Conservation (phyloP, 1,284 basidiomycete species). For the Waitea zeae region DNA sequence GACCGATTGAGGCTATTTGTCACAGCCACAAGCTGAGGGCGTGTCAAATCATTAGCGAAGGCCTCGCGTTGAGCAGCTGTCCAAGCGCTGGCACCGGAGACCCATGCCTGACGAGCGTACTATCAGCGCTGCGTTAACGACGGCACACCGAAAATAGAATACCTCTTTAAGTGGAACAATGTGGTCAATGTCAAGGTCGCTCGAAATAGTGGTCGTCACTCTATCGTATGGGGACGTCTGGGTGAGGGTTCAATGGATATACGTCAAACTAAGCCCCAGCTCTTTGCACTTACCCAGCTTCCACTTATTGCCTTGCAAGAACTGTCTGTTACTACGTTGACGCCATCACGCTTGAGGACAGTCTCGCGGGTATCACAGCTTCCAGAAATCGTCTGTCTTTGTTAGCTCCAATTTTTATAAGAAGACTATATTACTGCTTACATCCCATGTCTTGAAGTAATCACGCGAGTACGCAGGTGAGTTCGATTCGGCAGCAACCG, state of each 20-base stretch:
- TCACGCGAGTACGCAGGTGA: slow-evolving; percentile 22
- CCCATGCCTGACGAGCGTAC: no score
- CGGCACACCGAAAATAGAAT: no score
- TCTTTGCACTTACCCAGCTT: no score
- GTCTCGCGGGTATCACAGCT: slow-evolving; percentile 35
- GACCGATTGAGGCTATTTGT: slow-evolving; percentile 23
- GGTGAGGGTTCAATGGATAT: no score
- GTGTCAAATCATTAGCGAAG: slow-evolving; percentile 32
- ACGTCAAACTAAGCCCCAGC: no score
- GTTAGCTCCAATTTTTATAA: neutral
- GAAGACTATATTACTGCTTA: slow-evolving; percentile 15
- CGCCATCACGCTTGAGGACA: slow-evolving; percentile 37
- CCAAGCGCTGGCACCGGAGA: slow-evolving; percentile 33
- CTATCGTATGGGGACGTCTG: slow-evolving; percentile 31
- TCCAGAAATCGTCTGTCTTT: slow-evolving; percentile 29
- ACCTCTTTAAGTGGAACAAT: slow-evolving; percentile 33
- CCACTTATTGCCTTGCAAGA: slow-evolving; percentile 26
- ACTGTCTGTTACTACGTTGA: slow-evolving; percentile 22
- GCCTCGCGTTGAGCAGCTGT: slow-evolving; percentile 26
- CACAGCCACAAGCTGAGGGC: slow-evolving; percentile 32
- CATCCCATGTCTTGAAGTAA: slow-evolving; percentile 28
- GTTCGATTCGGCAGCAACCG: slow-evolving; percentile 27
- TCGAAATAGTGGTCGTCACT: slow-evolving; percentile 22
- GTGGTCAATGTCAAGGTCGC: slow-evolving; percentile 35
- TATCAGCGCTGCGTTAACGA: no score